Conservation (phyloP, 768 basidiomycete genomes). For the Hysterangium stoloniferum region DNA sequence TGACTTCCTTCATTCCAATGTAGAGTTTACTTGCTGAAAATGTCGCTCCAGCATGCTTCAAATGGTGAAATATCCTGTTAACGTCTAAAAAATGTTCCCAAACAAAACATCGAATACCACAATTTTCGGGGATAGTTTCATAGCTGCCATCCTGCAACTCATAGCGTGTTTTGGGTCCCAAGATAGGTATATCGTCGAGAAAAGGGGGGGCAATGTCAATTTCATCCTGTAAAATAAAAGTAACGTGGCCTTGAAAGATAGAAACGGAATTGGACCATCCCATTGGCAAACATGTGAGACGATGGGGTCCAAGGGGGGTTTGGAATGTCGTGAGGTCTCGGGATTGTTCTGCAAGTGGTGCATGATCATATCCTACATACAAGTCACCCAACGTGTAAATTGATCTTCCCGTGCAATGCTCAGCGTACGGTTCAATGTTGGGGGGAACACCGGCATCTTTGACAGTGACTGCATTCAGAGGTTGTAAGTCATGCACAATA, state of each 20-base stretch:
- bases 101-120: too few relatives aligned
- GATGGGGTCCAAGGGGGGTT: too few relatives aligned
- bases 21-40: slow-evolving; percentile 30
- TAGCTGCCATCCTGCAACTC: slow-evolving; percentile 19
- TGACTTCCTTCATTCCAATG: slow-evolving; percentile 21
- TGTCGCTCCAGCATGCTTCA: slow-evolving; percentile 30
- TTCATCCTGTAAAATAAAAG: slow-evolving; percentile 30
- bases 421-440: too few relatives aligned
- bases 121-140: slow-evolving; percentile 32
- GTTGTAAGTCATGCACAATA: slow-evolving; percentile 31
- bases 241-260: slow-evolving; percentile 31
- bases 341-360: slow-evolving; percentile 22
- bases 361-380: too few relatives aligned
- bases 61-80: slow-evolving; percentile 29
- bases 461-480: slow-evolving; percentile 32
- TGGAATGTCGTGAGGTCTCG: slow-evolving; percentile 36
- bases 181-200: slow-evolving; percentile 33
- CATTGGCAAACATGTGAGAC: slow-evolving; percentile 28
- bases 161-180: slow-evolving; percentile 28
- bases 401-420: slow-evolving; percentile 13
- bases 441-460: too few relatives aligned
- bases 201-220: slow-evolving; percentile 30
- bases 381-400: slow-evolving; percentile 20
- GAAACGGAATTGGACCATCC: slow-evolving; percentile 40
- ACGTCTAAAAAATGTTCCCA: slow-evolving; percentile 22